Evolutionary conservation across 176 grass and related monocot species (phyloP).

Genomic region (Saccharum spontaneum): DNA sequence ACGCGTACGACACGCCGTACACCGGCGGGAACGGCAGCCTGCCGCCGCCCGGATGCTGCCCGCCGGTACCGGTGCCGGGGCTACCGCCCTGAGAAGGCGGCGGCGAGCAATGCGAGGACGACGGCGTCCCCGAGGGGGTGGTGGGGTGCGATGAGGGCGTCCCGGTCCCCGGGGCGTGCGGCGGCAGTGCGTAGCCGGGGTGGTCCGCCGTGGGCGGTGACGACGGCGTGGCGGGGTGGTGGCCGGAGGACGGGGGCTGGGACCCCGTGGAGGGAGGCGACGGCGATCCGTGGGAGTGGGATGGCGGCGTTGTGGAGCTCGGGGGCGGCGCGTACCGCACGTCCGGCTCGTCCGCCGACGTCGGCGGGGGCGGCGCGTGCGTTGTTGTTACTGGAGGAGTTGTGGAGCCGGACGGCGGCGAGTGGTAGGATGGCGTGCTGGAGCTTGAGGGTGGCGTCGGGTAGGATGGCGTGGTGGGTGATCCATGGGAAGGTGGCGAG

Average conservation of each 20-base stretch:
- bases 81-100: conserved; percentile 22
- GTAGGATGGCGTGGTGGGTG: neutral
- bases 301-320: conserved; percentile 1
- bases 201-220: conserved; percentile 32
- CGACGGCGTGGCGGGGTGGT: neutral
- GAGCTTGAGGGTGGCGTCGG: neutral
- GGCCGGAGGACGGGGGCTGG: conserved; percentile 27
- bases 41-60: conserved; percentile 7
- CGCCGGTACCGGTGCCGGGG: neutral
- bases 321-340: conserved; percentile 47
- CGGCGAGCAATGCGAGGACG: conserved; percentile 42
- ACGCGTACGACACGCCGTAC: conserved; percentile 63
- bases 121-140: conserved; percentile 25
- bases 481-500: conserved; percentile 10
- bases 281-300: conserved; percentile 15
- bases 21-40: conserved; percentile 64
- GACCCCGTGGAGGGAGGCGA: conserved; percentile 27
- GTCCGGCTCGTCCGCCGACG: conserved; percentile 44
- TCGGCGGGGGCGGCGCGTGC: conserved; percentile 53
- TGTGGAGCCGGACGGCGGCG: conserved; percentile 5
- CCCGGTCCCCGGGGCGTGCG: conserved; percentile 21
- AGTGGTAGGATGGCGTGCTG: conserved; percentile 13
- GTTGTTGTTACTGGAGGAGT: neutral
- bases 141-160: conserved; percentile 27
- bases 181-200: conserved; percentile 40